phyloP scores from a whole-genome alignment of 345 rosid species.

The Combretum micranthum region DNA sequence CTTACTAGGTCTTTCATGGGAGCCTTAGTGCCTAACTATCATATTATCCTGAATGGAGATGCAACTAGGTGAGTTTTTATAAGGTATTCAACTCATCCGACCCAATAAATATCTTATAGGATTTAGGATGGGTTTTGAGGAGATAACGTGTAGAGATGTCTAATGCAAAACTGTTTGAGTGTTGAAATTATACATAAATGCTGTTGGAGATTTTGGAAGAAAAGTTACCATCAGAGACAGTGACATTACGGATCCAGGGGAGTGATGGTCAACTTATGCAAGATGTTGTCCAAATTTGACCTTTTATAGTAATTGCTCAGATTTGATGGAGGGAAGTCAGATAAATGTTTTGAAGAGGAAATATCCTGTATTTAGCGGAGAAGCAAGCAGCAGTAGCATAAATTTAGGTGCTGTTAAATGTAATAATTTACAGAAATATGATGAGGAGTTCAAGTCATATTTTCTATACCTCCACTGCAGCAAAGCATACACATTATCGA shows the following conservation, averaged over 20 bases:
- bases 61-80: too few relatives aligned
- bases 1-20: too few relatives aligned
- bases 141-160: too few relatives aligned
- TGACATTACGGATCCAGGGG: conserved; percentile 71
- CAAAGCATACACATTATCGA: too few relatives aligned
- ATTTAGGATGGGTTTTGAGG: too few relatives aligned
- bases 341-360: too few relatives aligned
- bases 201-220: conserved; percentile 71
- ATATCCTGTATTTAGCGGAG: background rate
- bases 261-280: conserved; percentile 83
- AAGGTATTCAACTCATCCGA: too few relatives aligned
- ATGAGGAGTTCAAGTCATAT: conserved; percentile 18
- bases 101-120: too few relatives aligned
- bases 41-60: too few relatives aligned
- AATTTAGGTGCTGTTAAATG: conserved; percentile 30
- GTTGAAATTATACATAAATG: conserved; percentile 53
- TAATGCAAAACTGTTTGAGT: conserved; percentile 62
- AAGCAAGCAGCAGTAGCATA: conserved; percentile 15
- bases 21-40: too few relatives aligned
- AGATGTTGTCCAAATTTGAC: conserved; percentile 77
- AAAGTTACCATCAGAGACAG: conserved; percentile 71
- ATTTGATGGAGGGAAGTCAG: too few relatives aligned
- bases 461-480: conserved; percentile 17
- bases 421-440: conserved; percentile 28
- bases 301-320: too few relatives aligned